Conservation (phyloP, 176 grass and related monocot species). For the Pontederia crassipes region DNA sequence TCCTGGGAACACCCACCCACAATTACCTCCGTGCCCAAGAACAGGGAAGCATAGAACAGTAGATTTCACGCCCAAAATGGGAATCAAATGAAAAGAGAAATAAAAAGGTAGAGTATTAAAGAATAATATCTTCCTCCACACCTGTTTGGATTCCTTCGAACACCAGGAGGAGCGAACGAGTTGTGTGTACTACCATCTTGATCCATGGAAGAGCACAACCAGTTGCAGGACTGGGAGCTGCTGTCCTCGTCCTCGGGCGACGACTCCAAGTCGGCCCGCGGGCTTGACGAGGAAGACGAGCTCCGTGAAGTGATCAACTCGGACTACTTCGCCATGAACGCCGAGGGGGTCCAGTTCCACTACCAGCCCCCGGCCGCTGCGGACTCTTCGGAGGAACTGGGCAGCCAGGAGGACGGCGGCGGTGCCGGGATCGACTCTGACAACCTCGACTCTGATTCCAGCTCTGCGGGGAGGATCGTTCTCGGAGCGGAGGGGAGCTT, state of each 20-base stretch:
- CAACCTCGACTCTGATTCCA: slow-evolving; percentile 24
- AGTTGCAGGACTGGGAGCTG: slow-evolving; percentile 27
- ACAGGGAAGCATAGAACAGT: too few relatives aligned
- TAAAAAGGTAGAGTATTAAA: too few relatives aligned
- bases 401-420: slow-evolving; percentile 11
- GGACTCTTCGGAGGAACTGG: not conserved
- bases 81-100: too few relatives aligned
- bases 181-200: too few relatives aligned
- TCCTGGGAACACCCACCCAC: too few relatives aligned
- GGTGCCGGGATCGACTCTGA: slow-evolving; percentile 32
- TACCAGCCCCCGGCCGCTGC: not conserved
- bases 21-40: too few relatives aligned
- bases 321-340: slow-evolving; percentile 24
- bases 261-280: too few relatives aligned
- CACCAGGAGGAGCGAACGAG: too few relatives aligned
- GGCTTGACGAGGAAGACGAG: not conserved
- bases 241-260: not conserved
- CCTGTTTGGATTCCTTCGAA: too few relatives aligned
- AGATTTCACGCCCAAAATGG: too few relatives aligned
- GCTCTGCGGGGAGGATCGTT: not conserved
- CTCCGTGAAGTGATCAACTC: slow-evolving; percentile 13
- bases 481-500: not conserved
- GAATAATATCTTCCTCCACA: too few relatives aligned
- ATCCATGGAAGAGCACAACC: slow-evolving; percentile 13
- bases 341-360: not conserved